Percentiles rank a stretch among this genome's conserved stretches.
phyloP scores from a whole-genome alignment of 2,329 filamentous ascomycete species.

The Pseudogymnoascus sp. region DNA sequence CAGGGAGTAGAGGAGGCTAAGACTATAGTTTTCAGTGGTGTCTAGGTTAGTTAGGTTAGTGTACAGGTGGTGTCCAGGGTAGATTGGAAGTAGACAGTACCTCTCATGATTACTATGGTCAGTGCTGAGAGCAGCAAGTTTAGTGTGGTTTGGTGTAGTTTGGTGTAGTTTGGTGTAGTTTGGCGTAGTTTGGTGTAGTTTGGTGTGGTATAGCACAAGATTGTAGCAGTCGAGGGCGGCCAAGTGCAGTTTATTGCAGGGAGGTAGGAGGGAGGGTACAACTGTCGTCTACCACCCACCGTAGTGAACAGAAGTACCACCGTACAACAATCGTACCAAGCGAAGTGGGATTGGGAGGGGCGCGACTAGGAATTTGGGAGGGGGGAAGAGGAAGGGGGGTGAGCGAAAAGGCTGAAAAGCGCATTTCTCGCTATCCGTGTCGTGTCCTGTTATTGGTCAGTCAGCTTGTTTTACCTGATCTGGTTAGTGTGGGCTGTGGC shows the following conservation, averaged over 20 bases:
- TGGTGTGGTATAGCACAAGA: no score
- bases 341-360: slow-evolving; percentile 2
- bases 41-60: no score
- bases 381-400: not conserved
- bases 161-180: no score
- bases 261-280: no score
- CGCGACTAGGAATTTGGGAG: not conserved
- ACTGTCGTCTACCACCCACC: no score
- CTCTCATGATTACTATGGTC: not conserved
- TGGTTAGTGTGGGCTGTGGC: not conserved
- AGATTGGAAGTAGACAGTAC: not conserved
- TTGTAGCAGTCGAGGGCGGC: no score
- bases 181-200: no score
- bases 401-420: not conserved
- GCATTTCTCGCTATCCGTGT: not conserved
- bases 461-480: not conserved
- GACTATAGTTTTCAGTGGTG: not conserved
- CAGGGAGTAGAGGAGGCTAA: not conserved
- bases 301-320: no score
- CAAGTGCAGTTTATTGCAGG: no score
- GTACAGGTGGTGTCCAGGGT: not conserved
- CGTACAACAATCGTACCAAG: no score
- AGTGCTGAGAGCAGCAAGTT: not conserved
- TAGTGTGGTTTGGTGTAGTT: no score
- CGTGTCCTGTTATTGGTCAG: not conserved